Evolutionary conservation across 495 filamentous ascomycete species (phyloP).

Genomic region (Chaetomium fimeti): DNA sequence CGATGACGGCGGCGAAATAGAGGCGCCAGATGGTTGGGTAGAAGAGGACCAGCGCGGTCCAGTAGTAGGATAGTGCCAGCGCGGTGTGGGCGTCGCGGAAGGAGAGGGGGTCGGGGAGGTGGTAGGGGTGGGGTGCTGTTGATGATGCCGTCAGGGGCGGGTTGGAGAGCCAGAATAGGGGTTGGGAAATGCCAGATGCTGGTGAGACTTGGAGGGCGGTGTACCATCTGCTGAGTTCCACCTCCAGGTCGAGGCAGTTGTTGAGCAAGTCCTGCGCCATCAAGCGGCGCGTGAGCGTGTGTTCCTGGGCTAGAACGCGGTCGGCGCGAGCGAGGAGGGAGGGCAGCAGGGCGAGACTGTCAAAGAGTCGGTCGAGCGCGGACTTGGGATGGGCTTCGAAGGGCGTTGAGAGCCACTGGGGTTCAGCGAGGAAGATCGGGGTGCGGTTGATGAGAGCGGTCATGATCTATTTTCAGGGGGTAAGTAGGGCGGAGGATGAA

Average conservation of each 20-base stretch:
- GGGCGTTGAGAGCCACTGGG: conserved; percentile 47
- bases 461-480: conserved; percentile 36
- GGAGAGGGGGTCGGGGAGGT: conserved; percentile 39
- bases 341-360: conserved; percentile 42
- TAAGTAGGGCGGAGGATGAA: neutral
- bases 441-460: conserved; percentile 45
- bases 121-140: neutral
- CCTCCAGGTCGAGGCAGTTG: conserved; percentile 43
- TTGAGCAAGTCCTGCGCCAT: conserved; percentile 44
- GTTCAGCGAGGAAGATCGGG: conserved; percentile 43
- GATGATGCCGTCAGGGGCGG: neutral
- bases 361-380: conserved; percentile 45
- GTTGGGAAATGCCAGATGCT: neutral
- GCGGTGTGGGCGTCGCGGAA: conserved; percentile 39
- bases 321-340: conserved; percentile 40
- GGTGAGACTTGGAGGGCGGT: conserved; percentile 27
- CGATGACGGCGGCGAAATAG: conserved; percentile 36
- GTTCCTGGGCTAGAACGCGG: conserved; percentile 32
- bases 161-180: conserved; percentile 2
- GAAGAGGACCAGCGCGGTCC: conserved; percentile 42
- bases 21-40: conserved; percentile 42
- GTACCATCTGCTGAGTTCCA: conserved; percentile 43
- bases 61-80: conserved; percentile 42
- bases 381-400: conserved; percentile 47
- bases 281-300: conserved; percentile 35